phyloP scores from a whole-genome alignment of 441 rosid genomes.

The Macaranga tanarius region DNA sequence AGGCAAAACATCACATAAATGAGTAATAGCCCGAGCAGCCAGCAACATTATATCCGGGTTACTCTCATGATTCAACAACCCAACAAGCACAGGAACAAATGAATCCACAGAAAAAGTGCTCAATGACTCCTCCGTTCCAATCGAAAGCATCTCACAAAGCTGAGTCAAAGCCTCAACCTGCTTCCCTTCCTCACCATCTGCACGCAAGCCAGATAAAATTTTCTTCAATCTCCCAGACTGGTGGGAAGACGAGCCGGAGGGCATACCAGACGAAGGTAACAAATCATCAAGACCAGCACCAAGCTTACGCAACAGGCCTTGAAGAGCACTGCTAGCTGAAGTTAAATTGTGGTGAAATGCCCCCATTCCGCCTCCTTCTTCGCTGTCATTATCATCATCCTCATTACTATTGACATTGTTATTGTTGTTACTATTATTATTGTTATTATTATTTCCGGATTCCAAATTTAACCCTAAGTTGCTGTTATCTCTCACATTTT shows the following conservation, averaged over 20 bases:
- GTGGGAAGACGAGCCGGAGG: slow-evolving; percentile 83
- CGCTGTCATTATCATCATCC: slow-evolving; percentile 78
- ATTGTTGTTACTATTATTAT: not conserved
- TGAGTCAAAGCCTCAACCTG: slow-evolving; percentile 98
- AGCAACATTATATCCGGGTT: slow-evolving; percentile 98
- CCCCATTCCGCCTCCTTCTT: slow-evolving; percentile 72
- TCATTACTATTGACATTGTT: slow-evolving; percentile 36
- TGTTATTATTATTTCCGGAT: slow-evolving; percentile 21
- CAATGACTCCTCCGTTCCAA: slow-evolving; percentile 94
- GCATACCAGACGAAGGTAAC: slow-evolving; percentile 73
- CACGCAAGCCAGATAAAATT: slow-evolving; percentile 83
- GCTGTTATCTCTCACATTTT: slow-evolving; percentile 42
- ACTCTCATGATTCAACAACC: slow-evolving; percentile 86
- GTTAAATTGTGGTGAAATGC: slow-evolving; percentile 84
- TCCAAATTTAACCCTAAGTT: slow-evolving; percentile 65
- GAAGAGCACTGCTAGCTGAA: slow-evolving; percentile 94
- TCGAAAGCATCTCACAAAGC: slow-evolving; percentile 93
- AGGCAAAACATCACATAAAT: slow-evolving; percentile 94
- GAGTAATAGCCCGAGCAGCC: slow-evolving; percentile 97
- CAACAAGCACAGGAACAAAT: slow-evolving; percentile 89
- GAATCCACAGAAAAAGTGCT: slow-evolving; percentile 97
- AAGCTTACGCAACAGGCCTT: slow-evolving; percentile 87
- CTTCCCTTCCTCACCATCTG: slow-evolving; percentile 96
- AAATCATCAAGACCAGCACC: slow-evolving; percentile 97
- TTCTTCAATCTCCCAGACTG: slow-evolving; percentile 86